Percentiles rank a stretch among this genome's conserved stretches.
Evolutionary conservation across 495 filamentous ascomycete species (phyloP).

Genomic region (Glonium stellatum): DNA sequence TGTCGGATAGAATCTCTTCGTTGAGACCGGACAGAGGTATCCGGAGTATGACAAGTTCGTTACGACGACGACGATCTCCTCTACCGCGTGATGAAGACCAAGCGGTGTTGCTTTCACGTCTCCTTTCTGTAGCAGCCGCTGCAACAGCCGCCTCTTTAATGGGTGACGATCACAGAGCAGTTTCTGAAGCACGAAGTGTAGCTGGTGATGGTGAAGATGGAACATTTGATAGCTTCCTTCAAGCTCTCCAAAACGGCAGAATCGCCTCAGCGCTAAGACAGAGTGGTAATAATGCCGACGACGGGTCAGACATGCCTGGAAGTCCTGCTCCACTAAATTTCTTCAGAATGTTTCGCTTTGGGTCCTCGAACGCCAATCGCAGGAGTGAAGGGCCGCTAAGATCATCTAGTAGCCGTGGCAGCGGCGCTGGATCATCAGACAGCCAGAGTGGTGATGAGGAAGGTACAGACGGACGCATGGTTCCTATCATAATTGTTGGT

Average conservation of each 20-base stretch:
- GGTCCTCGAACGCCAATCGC: slow-evolving; percentile 23
- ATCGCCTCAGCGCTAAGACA: slow-evolving; percentile 40
- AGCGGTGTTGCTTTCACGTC: slow-evolving; percentile 39
- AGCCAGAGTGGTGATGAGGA: slow-evolving; percentile 43
- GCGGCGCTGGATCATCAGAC: slow-evolving; percentile 23
- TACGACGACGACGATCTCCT: slow-evolving; percentile 38
- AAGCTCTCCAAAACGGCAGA: slow-evolving; percentile 40
- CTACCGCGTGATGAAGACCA: slow-evolving; percentile 38
- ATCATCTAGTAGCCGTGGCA: slow-evolving; percentile 12
- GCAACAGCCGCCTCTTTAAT: slow-evolving; percentile 42
- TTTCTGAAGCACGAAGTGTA: slow-evolving; percentile 35
- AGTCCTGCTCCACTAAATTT: slow-evolving; percentile 39
- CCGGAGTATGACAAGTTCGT: slow-evolving; percentile 33
- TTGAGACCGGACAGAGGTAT: slow-evolving; percentile 32
- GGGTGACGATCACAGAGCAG: slow-evolving; percentile 38
- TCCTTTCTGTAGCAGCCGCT: slow-evolving; percentile 42
- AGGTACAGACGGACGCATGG: slow-evolving; percentile 52
- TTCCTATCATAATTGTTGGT: slow-evolving; percentile 65
- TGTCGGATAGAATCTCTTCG: slow-evolving; percentile 22
- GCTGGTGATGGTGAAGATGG: slow-evolving; percentile 39
- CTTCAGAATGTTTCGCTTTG: slow-evolving; percentile 45
- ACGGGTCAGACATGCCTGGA: slow-evolving; percentile 20
- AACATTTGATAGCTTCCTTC: slow-evolving; percentile 41
- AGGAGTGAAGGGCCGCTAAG: slow-evolving; percentile 9
- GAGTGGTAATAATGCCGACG: slow-evolving; percentile 28